A percentile compares a stretch with the other conserved stretches of the same genome.
These are phyloP conservation scores for Panus rudis DNA, from an alignment of 768 basidiomycete species.

Conservation along the genomic window DNA sequence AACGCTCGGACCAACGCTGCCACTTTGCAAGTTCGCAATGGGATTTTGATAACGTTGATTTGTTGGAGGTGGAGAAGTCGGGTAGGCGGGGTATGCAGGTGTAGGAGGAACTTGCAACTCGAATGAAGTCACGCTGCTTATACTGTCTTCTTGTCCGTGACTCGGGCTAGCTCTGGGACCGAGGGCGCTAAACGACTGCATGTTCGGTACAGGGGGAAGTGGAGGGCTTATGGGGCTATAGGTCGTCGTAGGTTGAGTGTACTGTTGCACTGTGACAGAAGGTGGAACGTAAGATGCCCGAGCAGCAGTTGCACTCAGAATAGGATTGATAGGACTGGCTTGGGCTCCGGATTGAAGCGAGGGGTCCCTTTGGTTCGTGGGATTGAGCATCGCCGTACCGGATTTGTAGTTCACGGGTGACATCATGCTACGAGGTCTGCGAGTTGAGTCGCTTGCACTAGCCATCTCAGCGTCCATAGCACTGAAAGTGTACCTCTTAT, in stretches of 20 bases:
- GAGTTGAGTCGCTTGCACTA: constrained; percentile 21
- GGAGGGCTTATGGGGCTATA: constrained; percentile 33
- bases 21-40: constrained; percentile 39
- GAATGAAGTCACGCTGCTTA: constrained; percentile 11
- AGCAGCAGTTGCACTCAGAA: constrained; percentile 1
- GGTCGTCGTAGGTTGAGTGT: constrained; percentile 44
- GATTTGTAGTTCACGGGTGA: constrained; percentile 25
- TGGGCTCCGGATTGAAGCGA: constrained; percentile 9
- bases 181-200: too few species aligned
- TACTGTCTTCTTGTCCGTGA: constrained; percentile 14
- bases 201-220: constrained; percentile 9
- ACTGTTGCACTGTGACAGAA: constrained; percentile 29
- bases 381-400: constrained; percentile 24
- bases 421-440: constrained; percentile 1
- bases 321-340: constrained; percentile 4
- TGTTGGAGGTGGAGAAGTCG: constrained; percentile 37
- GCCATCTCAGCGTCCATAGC: constrained; percentile 26
- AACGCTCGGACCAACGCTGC: constrained; percentile 44
- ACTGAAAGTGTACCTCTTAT: constrained; percentile 49
- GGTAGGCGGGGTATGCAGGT: constrained; percentile 55
- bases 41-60: constrained; percentile 49
- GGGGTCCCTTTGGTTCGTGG: constrained; percentile 18
- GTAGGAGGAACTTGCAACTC: constrained; percentile 13
- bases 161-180: too few species aligned
- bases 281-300: constrained; percentile 25